These are phyloP conservation scores for Coemansia sp. DNA, from an alignment of 192 early-diverging fungal species.

Conservation along the genomic window DNA sequence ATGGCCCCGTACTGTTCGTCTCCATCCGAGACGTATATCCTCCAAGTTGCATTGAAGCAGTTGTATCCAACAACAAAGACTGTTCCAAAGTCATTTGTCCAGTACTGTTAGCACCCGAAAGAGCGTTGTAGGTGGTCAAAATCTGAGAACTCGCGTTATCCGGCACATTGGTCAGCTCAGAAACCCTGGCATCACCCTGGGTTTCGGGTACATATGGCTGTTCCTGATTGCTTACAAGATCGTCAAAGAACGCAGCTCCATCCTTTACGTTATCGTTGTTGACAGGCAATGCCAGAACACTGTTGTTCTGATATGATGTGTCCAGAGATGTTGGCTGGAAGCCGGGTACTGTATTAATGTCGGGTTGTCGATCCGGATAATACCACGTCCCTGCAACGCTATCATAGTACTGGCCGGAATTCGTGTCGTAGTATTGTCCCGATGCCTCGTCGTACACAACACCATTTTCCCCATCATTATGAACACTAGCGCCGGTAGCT, in stretches of 20 bases:
- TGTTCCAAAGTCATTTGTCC: neutral
- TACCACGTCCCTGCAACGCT: constrained; percentile 43
- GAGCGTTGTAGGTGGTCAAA: too few species aligned
- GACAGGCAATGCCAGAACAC: neutral
- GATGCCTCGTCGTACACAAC: constrained; percentile 36
- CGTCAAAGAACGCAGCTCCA: constrained; percentile 51
- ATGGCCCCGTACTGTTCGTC: neutral
- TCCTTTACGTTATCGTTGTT: constrained; percentile 1
- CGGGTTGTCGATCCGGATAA: constrained; percentile 23
- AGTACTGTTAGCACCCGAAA: neutral
- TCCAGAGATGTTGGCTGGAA: neutral
- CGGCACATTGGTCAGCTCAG: too few species aligned
- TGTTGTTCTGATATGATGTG: neutral
- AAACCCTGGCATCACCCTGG: neutral
- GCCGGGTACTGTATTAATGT: neutral
- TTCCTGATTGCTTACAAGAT: constrained; percentile 10
- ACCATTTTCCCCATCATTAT: constrained; percentile 5
- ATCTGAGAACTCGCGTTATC: neutral
- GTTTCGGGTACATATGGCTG: neutral
- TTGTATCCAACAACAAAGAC: neutral
- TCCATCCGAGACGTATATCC: neutral
- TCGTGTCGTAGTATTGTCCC: constrained; percentile 50
- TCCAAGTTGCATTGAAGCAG: neutral
- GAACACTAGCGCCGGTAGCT: neutral
- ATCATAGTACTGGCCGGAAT: constrained; percentile 52